Percentiles rank a stretch among this genome's conserved stretches.
Conservation (phyloP, 192 early-diverging fungal genomes). For the Hyaloraphidium curvatum region DNA sequence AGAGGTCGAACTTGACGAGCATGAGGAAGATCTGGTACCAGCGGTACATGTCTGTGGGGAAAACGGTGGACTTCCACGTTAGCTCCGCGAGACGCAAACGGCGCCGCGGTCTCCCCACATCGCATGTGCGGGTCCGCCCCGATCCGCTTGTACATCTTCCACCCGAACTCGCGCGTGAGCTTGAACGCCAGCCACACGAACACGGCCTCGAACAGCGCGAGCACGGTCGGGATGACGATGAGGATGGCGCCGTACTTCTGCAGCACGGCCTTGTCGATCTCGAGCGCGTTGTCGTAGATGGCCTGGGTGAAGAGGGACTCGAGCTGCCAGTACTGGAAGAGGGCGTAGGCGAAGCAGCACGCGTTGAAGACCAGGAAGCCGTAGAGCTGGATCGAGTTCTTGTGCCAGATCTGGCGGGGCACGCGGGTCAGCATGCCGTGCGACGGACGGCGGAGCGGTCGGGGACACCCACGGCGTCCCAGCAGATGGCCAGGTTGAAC, state of each 20-base stretch:
- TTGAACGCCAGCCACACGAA: conserved; percentile 24
- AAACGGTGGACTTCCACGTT: too few relatives aligned
- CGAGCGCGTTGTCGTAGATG: not conserved
- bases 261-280: conserved; percentile 1
- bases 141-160: conserved; percentile 68
- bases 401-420: conserved; percentile 72
- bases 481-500: conserved; percentile 60
- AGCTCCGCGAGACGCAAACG: too few relatives aligned
- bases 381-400: conserved; percentile 89
- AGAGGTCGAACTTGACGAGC: conserved; percentile 8
- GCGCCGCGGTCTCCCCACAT: conserved; percentile 50
- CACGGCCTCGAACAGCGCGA: conserved; percentile 26
- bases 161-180: conserved; percentile 63
- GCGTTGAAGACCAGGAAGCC: conserved; percentile 46
- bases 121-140: conserved; percentile 56
- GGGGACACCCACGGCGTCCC: conserved; percentile 56
- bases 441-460: too few relatives aligned
- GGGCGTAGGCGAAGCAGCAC: conserved; percentile 39
- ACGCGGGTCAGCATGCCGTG: too few relatives aligned
- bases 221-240: conserved; percentile 33
- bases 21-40: conserved; percentile 9
- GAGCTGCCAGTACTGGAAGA: conserved; percentile 49
- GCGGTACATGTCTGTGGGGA: conserved; percentile 5
- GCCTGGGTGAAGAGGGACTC: conserved; percentile 13
- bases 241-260: conserved; percentile 16